phyloP scores from a whole-genome alignment of 2,329 filamentous ascomycete genomes.

The Pyrenophora teres region DNA sequence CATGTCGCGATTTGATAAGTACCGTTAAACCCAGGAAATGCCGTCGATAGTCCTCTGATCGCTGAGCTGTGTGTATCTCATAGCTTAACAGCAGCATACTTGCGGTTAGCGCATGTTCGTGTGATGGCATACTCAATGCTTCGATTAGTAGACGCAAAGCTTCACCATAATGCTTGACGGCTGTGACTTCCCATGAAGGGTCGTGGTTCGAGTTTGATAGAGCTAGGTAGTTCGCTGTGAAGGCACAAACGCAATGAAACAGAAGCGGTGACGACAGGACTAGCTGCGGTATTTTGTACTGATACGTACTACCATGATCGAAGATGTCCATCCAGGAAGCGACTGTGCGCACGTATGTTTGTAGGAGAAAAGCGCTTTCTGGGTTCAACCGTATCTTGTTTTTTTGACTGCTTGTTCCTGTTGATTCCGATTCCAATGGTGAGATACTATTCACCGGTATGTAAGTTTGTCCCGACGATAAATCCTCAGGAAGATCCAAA shows the following conservation, averaged over 20 bases:
- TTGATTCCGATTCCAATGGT: constrained; percentile 15
- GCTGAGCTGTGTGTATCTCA: constrained; percentile 35
- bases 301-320: constrained; percentile 38
- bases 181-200: constrained; percentile 38
- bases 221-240: constrained; percentile 43
- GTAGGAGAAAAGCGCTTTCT: constrained; percentile 40
- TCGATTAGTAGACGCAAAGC: constrained; percentile 38
- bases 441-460: constrained; percentile 15
- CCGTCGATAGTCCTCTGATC: constrained; percentile 35
- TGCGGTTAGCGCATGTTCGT: constrained; percentile 39
- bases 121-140: constrained; percentile 29
- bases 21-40: constrained; percentile 40
- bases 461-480: constrained; percentile 14
- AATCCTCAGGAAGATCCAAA: constrained; percentile 23
- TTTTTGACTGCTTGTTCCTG: constrained; percentile 1
- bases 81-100: constrained; percentile 44
- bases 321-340: constrained; percentile 45
- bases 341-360: constrained; percentile 40
- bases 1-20: constrained; percentile 36
- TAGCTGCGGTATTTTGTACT: constrained; percentile 35
- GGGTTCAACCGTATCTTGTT: constrained; percentile 25
- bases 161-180: constrained; percentile 38
- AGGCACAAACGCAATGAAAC: constrained; percentile 42
- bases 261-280: constrained; percentile 38
- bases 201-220: constrained; percentile 29